These are phyloP conservation scores for Naematelia encephala DNA, from an alignment of 768 basidiomycete genomes.

Conservation along the genomic window DNA sequence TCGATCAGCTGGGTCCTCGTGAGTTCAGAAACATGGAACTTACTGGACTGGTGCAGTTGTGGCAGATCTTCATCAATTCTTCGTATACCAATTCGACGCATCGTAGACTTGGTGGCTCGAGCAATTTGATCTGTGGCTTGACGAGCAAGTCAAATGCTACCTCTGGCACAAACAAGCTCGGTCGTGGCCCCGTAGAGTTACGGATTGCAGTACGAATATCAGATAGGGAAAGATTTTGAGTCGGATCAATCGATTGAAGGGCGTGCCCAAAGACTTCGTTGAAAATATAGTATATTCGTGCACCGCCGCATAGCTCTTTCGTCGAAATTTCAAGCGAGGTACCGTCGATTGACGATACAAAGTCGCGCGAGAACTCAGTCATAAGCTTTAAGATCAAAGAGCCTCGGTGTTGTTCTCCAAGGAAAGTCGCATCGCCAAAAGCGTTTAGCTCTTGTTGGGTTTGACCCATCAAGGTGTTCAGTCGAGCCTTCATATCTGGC, in stretches of 20 bases:
- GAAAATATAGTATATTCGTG: constrained; percentile 99
- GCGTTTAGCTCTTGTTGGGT: constrained; percentile 97
- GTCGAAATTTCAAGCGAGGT: constrained; percentile 94
- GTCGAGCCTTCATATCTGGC: constrained; percentile 97
- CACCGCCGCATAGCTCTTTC: constrained; percentile 96
- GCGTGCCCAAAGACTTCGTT: constrained; percentile 96
- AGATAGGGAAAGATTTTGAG: constrained; percentile 81
- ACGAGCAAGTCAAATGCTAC: constrained; percentile 94
- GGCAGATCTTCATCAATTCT: constrained; percentile 98
- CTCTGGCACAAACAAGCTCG: constrained; percentile 94
- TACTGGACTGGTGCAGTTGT: constrained; percentile 90
- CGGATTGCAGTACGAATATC: constrained; percentile 98
- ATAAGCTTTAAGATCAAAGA: constrained; percentile 87
- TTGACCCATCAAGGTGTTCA: constrained; percentile 98
- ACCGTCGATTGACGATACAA: constrained; percentile 93
- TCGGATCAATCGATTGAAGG: constrained; percentile 82
- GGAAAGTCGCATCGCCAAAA: constrained; percentile 88
- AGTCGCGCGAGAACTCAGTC: constrained; percentile 98
- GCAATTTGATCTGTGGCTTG: constrained; percentile 94
- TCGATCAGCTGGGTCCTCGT: constrained; percentile 1
- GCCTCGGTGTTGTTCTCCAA: constrained; percentile 84
- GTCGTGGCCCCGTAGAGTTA: constrained; percentile 94
- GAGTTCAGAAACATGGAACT: no score
- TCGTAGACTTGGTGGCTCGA: constrained; percentile 88
- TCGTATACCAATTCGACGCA: constrained; percentile 99